Base-by-base conservation (phyloP, 2,329 filamentous ascomycete genomes). In the Pseudogymnoascus sp. region DNA sequence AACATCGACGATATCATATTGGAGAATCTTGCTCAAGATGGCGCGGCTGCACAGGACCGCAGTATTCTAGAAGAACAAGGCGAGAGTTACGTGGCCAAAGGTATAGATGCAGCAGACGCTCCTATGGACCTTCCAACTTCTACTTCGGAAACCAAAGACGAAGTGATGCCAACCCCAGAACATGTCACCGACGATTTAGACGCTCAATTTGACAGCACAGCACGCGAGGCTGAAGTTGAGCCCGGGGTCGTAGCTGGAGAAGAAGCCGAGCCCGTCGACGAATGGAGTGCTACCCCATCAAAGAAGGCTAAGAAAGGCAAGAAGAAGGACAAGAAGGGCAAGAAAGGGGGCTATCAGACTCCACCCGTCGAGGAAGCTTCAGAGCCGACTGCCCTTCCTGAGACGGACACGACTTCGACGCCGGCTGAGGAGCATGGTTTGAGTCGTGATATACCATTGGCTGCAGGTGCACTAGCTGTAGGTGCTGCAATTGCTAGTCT, bases 361-460 rank as follows among this genome's bases (percentile, higher is more conserved):
- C 59, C 59, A 26, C 35, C 33, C 2, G 33, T 6, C 4, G 33
- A 38, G 21, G 33, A 38, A 61, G n/a, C 21, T 10, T 13, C 50
- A 13, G 50, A 57, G 17, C 50, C 6, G 10, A 19, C 17, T 8
- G 10, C n/a, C 10, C 50, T 57, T 57, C 50, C 50, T 21, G 28
- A 35, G 28, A 19, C 28, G 28, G 50, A 61, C 8, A 11, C 38
- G 1, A 63, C 61, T 13, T n/a, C n/a, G 3, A 19, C 9, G 11
- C 19, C 15, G 7, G 4, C 7, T 7, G 40, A 33, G 1, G 61
- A 62, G 28, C 59, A 61, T 35, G 50, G 65, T 35, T 65, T 65
- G 53, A 69, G 72, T 63, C 66, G 72, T 11, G 80, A 79, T 71
- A 78, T 79, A 70, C 28, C 50, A 57, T 8, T n/a, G 8, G 57